Conservation (phyloP, 129 eudicot species). For the Tagetes erecta region DNA sequence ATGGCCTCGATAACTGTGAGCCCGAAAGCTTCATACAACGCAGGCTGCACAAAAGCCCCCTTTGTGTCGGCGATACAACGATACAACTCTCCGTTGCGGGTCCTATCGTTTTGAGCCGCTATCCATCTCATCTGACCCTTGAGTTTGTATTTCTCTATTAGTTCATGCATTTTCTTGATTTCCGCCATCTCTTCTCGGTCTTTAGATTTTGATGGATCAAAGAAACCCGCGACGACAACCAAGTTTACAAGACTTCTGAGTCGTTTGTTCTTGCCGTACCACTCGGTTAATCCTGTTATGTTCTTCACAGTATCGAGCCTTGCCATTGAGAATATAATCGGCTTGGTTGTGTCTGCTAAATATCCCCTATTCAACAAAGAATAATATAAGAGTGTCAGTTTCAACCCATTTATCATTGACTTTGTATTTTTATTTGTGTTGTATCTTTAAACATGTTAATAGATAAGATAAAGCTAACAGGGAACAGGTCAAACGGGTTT, state of each 20-base stretch:
- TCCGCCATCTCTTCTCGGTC: constrained; percentile 90
- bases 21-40: constrained; percentile 89
- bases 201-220: constrained; percentile 76
- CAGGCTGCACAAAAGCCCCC: constrained; percentile 95
- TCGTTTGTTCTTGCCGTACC: constrained; percentile 73
- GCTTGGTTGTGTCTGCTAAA: constrained; percentile 66
- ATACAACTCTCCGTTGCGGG: constrained; percentile 72
- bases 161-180: constrained; percentile 75
- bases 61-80: constrained; percentile 80
- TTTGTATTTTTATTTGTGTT: neutral
- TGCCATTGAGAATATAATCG: constrained; percentile 92
- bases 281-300: constrained; percentile 74
- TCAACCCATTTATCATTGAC: neutral
- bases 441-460: neutral
- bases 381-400: constrained; percentile 15
- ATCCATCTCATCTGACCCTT: constrained; percentile 92
- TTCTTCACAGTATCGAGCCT: constrained; percentile 88
- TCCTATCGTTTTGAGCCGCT: constrained; percentile 80
- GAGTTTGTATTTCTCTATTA: constrained; percentile 64
- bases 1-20: constrained; percentile 84
- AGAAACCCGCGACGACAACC: constrained; percentile 84
- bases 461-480: neutral
- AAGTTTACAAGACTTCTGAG: constrained; percentile 74
- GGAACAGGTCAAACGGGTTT: neutral
- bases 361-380: constrained; percentile 56